These are phyloP conservation scores for Penicillium vulpinum DNA, from an alignment of 2,329 filamentous ascomycete species.

Conservation along the genomic window DNA sequence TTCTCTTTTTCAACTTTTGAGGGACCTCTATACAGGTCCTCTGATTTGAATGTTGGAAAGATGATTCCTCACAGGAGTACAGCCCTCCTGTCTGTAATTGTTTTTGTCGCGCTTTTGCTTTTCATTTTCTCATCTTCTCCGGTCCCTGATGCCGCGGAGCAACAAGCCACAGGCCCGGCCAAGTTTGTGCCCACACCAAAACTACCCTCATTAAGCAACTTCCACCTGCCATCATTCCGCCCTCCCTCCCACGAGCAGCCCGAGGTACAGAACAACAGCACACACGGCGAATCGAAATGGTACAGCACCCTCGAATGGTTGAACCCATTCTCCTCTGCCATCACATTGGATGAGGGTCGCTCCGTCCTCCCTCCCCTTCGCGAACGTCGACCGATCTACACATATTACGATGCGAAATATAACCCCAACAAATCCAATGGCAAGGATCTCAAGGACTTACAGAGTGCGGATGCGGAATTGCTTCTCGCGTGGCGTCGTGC, in stretches of 20 bases:
- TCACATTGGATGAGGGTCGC: slow-evolving; percentile 77
- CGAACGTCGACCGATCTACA: slow-evolving; percentile 75
- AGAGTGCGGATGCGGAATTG: slow-evolving; percentile 73
- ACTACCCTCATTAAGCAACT: slow-evolving; percentile 54
- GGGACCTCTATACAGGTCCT: slow-evolving; percentile 1
- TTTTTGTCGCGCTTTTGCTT: slow-evolving; percentile 46
- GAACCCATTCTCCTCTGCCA: slow-evolving; percentile 79
- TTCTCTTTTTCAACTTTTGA: background rate
- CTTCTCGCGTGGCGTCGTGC: slow-evolving; percentile 86
- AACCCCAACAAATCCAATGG: slow-evolving; percentile 41
- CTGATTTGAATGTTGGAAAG: slow-evolving; percentile 16
- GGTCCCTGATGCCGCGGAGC: slow-evolving; percentile 25
- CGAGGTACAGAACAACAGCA: slow-evolving; percentile 73
- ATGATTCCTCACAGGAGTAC: slow-evolving; percentile 46
- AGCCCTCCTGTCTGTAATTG: slow-evolving; percentile 43
- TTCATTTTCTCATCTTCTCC: slow-evolving; percentile 48
- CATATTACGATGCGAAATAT: slow-evolving; percentile 75
- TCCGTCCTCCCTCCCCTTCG: slow-evolving; percentile 76
- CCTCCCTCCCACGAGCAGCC: slow-evolving; percentile 70
- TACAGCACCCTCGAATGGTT: slow-evolving; percentile 88
- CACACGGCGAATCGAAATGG: slow-evolving; percentile 77
- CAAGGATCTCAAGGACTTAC: slow-evolving; percentile 60
- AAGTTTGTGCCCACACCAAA: slow-evolving; percentile 39
- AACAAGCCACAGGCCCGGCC: slow-evolving; percentile 27
- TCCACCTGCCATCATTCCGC: slow-evolving; percentile 64